Conservation (phyloP, 441 rosid genomes). For the Flueggea neowawraea region DNA sequence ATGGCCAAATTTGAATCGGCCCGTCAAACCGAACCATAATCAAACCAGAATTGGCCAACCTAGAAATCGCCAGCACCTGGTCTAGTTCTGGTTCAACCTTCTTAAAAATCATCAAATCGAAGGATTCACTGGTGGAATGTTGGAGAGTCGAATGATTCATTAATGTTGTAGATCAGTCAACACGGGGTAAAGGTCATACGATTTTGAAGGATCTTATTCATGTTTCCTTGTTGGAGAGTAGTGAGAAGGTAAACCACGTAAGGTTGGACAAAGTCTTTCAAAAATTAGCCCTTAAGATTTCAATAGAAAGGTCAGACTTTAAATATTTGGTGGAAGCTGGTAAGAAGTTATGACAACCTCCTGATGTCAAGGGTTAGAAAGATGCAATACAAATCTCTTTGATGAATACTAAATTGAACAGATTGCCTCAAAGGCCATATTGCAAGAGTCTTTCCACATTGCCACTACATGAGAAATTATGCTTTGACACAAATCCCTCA, state of each 20-base stretch:
- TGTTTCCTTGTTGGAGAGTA: slow-evolving; percentile 28
- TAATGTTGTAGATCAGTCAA: neutral
- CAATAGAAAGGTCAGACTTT: neutral
- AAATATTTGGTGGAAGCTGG: slow-evolving; percentile 16
- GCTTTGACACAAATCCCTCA: slow-evolving; percentile 17
- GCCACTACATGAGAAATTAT: slow-evolving; percentile 22
- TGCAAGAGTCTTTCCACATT: slow-evolving; percentile 22
- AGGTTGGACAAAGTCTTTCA: slow-evolving; percentile 28
- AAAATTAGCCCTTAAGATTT: slow-evolving; percentile 30
- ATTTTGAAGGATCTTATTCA: slow-evolving; percentile 27
- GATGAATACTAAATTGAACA: slow-evolving; percentile 8
- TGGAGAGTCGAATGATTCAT: slow-evolving; percentile 35
- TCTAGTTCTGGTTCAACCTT: too few relatives aligned
- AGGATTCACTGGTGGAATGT: slow-evolving; percentile 44
- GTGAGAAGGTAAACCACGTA: slow-evolving; percentile 19
- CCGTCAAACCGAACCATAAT: too few relatives aligned
- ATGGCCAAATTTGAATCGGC: too few relatives aligned
- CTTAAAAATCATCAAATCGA: too few relatives aligned
- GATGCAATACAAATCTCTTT: slow-evolving; percentile 2
- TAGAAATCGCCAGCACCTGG: too few relatives aligned
- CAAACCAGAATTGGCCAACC: too few relatives aligned
- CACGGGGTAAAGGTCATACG: slow-evolving; percentile 16
- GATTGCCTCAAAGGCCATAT: slow-evolving; percentile 14
- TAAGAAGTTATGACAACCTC: slow-evolving; percentile 1
- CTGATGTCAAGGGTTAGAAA: slow-evolving; percentile 19